Base-by-base conservation (phyloP, 2,329 filamentous ascomycete genomes). In the Fusarium camptoceras region DNA sequence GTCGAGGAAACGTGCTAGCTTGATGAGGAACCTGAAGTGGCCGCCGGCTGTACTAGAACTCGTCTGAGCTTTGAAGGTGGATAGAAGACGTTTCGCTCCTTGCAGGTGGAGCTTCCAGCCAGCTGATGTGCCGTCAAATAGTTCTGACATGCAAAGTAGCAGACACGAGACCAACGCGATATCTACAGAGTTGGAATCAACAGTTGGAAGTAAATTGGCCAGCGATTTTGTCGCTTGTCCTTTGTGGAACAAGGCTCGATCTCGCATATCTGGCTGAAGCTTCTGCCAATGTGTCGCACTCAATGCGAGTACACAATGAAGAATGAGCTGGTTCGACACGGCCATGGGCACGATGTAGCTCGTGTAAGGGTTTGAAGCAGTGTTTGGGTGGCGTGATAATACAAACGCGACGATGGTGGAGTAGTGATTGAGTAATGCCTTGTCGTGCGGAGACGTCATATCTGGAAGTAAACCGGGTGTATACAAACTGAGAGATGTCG, bases 201-300 rank as follows among this genome's bases (percentile, higher is more conserved):
- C 58, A 12, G 49, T 31, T 6, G 58, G 55, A 1, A 61, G 37
- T 3, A 61, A 14, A 15, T 46, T 15, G 1, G 58, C 58, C 3
- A 61, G 18, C 1, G 55, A 61, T 2, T 61, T 28, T 0, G 58
- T 37, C 9, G 58, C 58, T 8, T 61, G 58, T 14, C 58, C 43
- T 41, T 61, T 61, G 3, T 61, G 58, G 2, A 59, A 49, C 6
- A 61, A 16, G 2, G 58, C 58, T 3, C 43, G 28, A 3, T 59
- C 55, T 59, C 43, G 34, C 58, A 61, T 61, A 6, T 59, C n/a
- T 3, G 55, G 58, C 8, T 61, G 58, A 0, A 61, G 55, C 34
- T 61, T 61, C 15, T 61, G 28, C 58, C 58, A 61, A n/a, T 61
- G 58, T 0, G 58, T 61, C 9, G 58, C 58, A 1, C 58, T 61